Conservation (phyloP, 768 basidiomycete genomes). For the Aureoboletus auriporus region DNA sequence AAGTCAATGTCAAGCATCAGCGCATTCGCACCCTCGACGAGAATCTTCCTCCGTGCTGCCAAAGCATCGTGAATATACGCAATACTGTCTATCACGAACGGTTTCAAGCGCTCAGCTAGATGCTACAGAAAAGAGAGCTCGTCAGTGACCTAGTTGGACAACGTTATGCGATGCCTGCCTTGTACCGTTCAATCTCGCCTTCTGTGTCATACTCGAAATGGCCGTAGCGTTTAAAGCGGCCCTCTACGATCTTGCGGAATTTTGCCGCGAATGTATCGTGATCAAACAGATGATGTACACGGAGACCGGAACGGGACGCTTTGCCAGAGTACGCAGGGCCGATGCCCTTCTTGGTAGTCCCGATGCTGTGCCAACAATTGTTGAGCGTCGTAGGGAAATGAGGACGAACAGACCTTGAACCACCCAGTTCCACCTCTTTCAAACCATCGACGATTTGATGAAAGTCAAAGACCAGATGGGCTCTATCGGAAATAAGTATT, state of each 20-base stretch:
- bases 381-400: not conserved
- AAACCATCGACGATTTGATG: constrained; percentile 99
- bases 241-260: constrained; percentile 94
- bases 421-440: constrained; percentile 96
- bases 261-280: constrained; percentile 79
- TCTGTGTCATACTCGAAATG: constrained; percentile 98
- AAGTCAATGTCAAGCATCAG: constrained; percentile 98
- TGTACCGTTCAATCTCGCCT: constrained; percentile 89
- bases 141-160: not conserved
- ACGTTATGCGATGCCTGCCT: constrained; percentile 44
- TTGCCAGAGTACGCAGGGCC: constrained; percentile 98
- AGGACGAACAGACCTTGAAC: constrained; percentile 53
- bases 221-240: constrained; percentile 96
- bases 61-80: constrained; percentile 82
- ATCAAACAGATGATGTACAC: constrained; percentile 96
- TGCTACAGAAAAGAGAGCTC: constrained; percentile 37
- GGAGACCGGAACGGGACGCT: constrained; percentile 91
- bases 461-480: constrained; percentile 97
- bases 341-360: constrained; percentile 97
- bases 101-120: constrained; percentile 78
- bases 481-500: constrained; percentile 91
- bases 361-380: constrained; percentile 57
- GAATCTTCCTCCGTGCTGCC: constrained; percentile 66
- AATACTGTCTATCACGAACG: constrained; percentile 88
- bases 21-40: constrained; percentile 98